Evolutionary conservation across 2,329 filamentous ascomycete species (phyloP), one percentile per base, ranked within the genome.

Genomic region (Zasmidium angulare): DNA sequence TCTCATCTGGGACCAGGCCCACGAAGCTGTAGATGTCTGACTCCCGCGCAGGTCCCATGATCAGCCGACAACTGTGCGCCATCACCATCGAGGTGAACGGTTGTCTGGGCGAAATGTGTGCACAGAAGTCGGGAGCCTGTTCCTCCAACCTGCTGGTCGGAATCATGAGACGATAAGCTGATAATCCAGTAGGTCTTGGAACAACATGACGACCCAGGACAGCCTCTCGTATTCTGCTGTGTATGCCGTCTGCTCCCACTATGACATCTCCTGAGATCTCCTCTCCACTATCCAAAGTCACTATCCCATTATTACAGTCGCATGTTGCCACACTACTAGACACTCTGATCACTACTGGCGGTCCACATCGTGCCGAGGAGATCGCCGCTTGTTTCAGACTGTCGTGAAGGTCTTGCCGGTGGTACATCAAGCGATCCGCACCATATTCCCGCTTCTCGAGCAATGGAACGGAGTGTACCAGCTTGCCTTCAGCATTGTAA

Each of bases 61-160:
- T 74, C n/a, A 69, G 43, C 3, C 68, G 61, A 36, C 62, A 64
- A 24, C 76, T 71, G 26, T 79, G 75, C 0, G 74, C 78, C 57
- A 81, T 68, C 1, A 81, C 69, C 79, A 81, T 81, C 0, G 77
- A 77, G 1, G 79, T 81, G 53, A 71, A 73, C 0, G 77, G 71
- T 3, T 75, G 68, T 14, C 66, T 59, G n/a, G 76, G 75, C 17
- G 78, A 56, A 26, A 75, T 61, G 46, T 60, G 55, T 20, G 21
- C 22, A 52, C 60, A 74, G 3, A 69, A 68, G 1, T 61, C 55
- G 23, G 64, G 49, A 56, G 36, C 36, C 4, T 43, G 11, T 17
- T 43, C 36, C 11, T 69, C 63, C 1, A 74, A 53, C 1, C 59
- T 49, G 11, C 60, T 59, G 1, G 65, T 68, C 1, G 70, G 68